Evolutionary conservation across 2,329 filamentous ascomycete species (phyloP), one percentile per base, ranked within the genome.

Genomic region (Hymenoscyphus occultus): DNA sequence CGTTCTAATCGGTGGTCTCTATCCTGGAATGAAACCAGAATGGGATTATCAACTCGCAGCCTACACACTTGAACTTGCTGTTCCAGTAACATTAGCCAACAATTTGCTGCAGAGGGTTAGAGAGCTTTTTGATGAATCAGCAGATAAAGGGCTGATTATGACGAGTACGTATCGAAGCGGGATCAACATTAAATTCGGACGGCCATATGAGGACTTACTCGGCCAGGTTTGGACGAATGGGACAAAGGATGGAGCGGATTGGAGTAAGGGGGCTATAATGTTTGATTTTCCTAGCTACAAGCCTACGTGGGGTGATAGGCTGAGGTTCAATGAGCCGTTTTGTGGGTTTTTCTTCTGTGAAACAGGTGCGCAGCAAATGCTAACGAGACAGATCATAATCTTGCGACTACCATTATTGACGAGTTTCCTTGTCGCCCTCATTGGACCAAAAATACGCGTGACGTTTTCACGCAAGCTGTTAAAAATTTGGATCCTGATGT

Each of bases 171-270:
- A 69, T 56, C 51, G 68, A 1, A 69, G 68, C 61, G 68, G 66
- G 5, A 68, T 69, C 16, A 69, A 69, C 39, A 69, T 69, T 45
- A 69, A 68, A 48, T 69, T 69, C 35, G 68, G 68, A 16, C 48
- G 62, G n/a, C 65, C 67, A 16, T 67, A 69, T 56, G 63, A 69
- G 39, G 67, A 69, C 59, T 61, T 69, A 9, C 42, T 69, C 1
- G 67, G 67, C 0, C 65, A 69, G 56, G 67, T 67, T 5, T 64
- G 60, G 60, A 64, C 39, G 28, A 48, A 51, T 9, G 58, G 65
- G 12, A 61, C 59, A 7, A 64, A 61, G 3, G 63, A 60, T 65
- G 65, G 63, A 2, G 48, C 48, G 22, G 63, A 68, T 60, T 69
- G 68, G 68, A 65, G 35, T 4, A 68, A 66, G 42, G 68, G 68